Evolutionary conservation across 768 basidiomycete genomes (phyloP).

Genomic region (Imleria badia): DNA sequence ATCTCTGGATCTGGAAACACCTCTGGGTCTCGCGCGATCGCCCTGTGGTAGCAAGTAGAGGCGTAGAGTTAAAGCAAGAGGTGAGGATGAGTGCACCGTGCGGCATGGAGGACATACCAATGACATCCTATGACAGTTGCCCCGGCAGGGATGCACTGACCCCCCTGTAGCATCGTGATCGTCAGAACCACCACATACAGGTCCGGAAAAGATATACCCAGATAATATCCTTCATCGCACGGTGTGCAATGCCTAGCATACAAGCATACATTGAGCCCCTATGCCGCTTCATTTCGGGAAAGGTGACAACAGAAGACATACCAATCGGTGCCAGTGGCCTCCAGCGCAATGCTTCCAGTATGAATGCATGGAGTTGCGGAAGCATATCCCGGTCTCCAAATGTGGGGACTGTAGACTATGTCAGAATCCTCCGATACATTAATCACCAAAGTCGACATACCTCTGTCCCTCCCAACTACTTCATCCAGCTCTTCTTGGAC

Average conservation of each 20-base stretch:
- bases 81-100: background rate
- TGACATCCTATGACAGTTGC: conserved; percentile 13
- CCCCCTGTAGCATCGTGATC: background rate
- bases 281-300: too few relatives aligned
- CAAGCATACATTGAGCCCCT: background rate
- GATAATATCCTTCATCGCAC: conserved; percentile 58
- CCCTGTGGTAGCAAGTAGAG: background rate
- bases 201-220: conserved; percentile 39
- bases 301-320: conserved; percentile 10
- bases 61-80: background rate
- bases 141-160: conserved; percentile 11
- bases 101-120: conserved; percentile 3
- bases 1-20: conserved; percentile 15
- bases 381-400: conserved; percentile 34
- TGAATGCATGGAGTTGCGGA: conserved; percentile 35
- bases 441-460: conserved; percentile 1
- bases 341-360: conserved; percentile 37
- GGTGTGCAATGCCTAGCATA: conserved; percentile 51
- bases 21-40: conserved; percentile 10
- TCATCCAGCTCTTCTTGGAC: conserved; percentile 53
- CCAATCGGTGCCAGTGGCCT: conserved; percentile 31
- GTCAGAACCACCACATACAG: background rate
- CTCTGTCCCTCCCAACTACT: conserved; percentile 41
- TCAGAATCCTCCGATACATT: background rate
- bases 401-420: conserved; percentile 27